A percentile compares a stretch with the other conserved stretches of the same genome.
phyloP scores from a whole-genome alignment of 2,329 filamentous ascomycete genomes.

The Aaosphaeria arxii region DNA sequence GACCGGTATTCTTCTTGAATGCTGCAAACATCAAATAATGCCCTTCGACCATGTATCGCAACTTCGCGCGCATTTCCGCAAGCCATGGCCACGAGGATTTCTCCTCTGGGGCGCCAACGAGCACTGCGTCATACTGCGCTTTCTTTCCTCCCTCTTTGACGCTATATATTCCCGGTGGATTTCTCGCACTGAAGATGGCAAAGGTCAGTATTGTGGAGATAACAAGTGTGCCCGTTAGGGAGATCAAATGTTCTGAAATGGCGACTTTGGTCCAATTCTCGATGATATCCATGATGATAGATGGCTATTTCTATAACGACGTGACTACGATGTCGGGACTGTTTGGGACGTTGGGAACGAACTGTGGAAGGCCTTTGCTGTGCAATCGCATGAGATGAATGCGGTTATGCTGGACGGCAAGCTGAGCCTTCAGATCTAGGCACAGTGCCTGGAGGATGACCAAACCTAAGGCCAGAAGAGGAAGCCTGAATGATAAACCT shows the following conservation, averaged over 20 bases:
- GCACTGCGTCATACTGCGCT: neutral
- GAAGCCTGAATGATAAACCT: too few relatives aligned
- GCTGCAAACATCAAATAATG: constrained; percentile 1
- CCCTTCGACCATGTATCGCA: constrained; percentile 1
- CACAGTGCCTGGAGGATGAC: too few relatives aligned
- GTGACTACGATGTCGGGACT: too few relatives aligned
- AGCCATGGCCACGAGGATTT: constrained; percentile 1
- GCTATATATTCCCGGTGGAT: neutral
- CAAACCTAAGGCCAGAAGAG: too few relatives aligned
- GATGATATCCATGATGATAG: neutral
- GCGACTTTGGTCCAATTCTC: neutral
- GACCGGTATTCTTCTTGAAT: constrained; percentile 1
- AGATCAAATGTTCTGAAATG: neutral
- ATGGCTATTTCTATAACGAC: too few relatives aligned
- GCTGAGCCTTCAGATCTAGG: too few relatives aligned
- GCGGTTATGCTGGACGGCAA: too few relatives aligned
- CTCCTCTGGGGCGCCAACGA: neutral
- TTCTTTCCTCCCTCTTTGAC: neutral
- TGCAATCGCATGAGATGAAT: too few relatives aligned
- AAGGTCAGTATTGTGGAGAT: neutral
- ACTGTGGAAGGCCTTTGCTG: too few relatives aligned
- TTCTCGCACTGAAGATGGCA: neutral
- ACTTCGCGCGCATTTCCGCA: neutral
- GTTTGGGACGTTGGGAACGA: too few relatives aligned
- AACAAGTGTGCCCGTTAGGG: neutral